Evolutionary conservation across 306 rosid species (phyloP), one percentile per base, ranked within the genome.

Genomic region (Arachis hypogaea): DNA sequence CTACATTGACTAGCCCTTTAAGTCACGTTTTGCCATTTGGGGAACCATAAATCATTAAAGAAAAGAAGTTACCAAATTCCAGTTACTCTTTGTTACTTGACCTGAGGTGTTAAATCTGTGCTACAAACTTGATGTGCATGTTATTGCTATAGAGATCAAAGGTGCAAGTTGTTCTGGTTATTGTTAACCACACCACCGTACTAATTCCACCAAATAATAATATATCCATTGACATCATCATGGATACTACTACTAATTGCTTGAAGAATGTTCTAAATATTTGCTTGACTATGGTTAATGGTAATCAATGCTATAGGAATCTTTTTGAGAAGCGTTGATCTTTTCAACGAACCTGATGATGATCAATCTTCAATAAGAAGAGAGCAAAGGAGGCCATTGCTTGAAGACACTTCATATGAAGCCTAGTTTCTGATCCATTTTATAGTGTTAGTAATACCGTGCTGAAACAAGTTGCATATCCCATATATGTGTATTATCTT

Each of bases 351-450:
- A 68, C 89, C 75, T 44, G 85, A 29, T 7, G 91, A 69, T 51
- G 84, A 77, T 11, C 79, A 75, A 74, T 75, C 81, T 43, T 7
- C 82, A 4, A 38, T 9, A 60, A 73, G 30, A 71, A 80, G 70
- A 65, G 88, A 30, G 69, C 72, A 63, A 82, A 51, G 49, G 78
- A 76, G 79, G 78, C 97, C 96, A 40, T 87, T 92, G 86, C 86
- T 92, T 58, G 86, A 80, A 75, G 93, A 63, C 36, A 80, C 59
- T 69, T 78, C 84, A 11, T 64, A 9, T 71, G 79, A 73, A 72
- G 76, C 81, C 45, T 86, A 81, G 77, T 79, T 80, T 77, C 54
- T 72, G 8, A 8, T 51, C 47, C 47, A 72, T 22, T 57, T 41
- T 9, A 45, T 28, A 61, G 72, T 61, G 38, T 33, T 33, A 57